Percentiles rank a stretch among this genome's conserved stretches.
phyloP scores from a whole-genome alignment of 2,329 filamentous ascomycete species.

The Sclerotinia spermophila region DNA sequence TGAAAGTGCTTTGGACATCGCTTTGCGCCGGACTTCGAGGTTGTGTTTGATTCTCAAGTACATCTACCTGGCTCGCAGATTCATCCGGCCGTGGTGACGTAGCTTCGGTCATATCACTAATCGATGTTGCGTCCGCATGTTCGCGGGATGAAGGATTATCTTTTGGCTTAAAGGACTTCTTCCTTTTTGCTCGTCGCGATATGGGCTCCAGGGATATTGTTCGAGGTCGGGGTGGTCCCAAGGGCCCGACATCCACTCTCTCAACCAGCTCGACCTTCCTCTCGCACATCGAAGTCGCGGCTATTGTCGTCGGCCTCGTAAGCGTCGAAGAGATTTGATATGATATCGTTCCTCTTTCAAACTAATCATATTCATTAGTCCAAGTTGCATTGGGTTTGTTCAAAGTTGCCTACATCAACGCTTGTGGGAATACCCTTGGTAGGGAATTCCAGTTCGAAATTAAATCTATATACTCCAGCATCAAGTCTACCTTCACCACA shows the following conservation, averaged over 20 bases:
- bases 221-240: conserved; percentile 71
- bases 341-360: conserved; percentile 88
- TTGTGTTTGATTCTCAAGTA: conserved; percentile 41
- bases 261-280: conserved; percentile 76
- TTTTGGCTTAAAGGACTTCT: conserved; percentile 29
- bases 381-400: conserved; percentile 3
- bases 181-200: conserved; percentile 61
- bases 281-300: conserved; percentile 75
- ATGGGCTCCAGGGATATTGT: conserved; percentile 87
- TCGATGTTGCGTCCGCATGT: conserved; percentile 26
- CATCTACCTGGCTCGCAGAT: conserved; percentile 36
- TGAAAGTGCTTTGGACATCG: conserved; percentile 64
- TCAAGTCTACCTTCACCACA: conserved; percentile 75
- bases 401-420: conserved; percentile 69
- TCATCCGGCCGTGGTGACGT: conserved; percentile 35
- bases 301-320: conserved; percentile 82
- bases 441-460: conserved; percentile 70
- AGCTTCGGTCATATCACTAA: conserved; percentile 26
- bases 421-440: conserved; percentile 75
- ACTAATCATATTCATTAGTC: conserved; percentile 51
- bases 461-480: conserved; percentile 73
- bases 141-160: conserved; percentile 24
- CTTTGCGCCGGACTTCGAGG: conserved; percentile 47
- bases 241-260: conserved; percentile 75
- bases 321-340: conserved; percentile 89